A percentile compares a stretch with the other conserved stretches of the same genome.
Evolutionary conservation across 495 filamentous ascomycete species (phyloP).

Genomic region (Penicillium manginii): DNA sequence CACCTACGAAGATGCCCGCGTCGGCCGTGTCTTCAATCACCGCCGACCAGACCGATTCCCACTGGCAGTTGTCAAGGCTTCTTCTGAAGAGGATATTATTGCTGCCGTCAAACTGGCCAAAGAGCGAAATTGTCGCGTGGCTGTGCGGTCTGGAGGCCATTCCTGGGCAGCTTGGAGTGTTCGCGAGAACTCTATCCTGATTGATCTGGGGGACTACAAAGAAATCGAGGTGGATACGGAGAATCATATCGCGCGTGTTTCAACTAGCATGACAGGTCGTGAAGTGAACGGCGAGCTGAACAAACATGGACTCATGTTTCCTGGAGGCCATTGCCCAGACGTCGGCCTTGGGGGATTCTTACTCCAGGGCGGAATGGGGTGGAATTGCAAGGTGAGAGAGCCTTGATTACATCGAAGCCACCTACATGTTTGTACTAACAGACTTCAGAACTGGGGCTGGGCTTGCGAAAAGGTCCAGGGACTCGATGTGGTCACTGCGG

Average conservation of each 20-base stretch:
- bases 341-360: slow-evolving; percentile 60
- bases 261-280: slow-evolving; percentile 48
- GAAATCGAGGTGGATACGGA: slow-evolving; percentile 39
- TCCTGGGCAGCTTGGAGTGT: slow-evolving; percentile 58
- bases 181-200: slow-evolving; percentile 51
- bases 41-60: slow-evolving; percentile 45
- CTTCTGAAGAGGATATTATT: slow-evolving; percentile 39
- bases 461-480: slow-evolving; percentile 52
- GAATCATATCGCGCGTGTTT: slow-evolving; percentile 37
- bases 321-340: slow-evolving; percentile 59
- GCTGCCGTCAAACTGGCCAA: slow-evolving; percentile 49
- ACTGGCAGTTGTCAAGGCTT: slow-evolving; percentile 48
- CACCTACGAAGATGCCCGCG: slow-evolving; percentile 38
- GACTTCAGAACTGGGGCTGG: slow-evolving; percentile 55
- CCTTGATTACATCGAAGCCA: neutral
- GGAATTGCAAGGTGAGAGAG: slow-evolving; percentile 50
- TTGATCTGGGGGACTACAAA: slow-evolving; percentile 48
- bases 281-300: slow-evolving; percentile 45
- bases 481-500: slow-evolving; percentile 54
- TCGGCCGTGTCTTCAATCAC: slow-evolving; percentile 42
- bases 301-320: slow-evolving; percentile 46
- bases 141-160: slow-evolving; percentile 59
- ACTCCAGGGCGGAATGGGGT: slow-evolving; percentile 59
- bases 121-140: slow-evolving; percentile 41
- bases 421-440: neutral